Evolutionary conservation across 2,329 filamentous ascomycete genomes (phyloP).

Genomic region (Botrytis aclada): DNA sequence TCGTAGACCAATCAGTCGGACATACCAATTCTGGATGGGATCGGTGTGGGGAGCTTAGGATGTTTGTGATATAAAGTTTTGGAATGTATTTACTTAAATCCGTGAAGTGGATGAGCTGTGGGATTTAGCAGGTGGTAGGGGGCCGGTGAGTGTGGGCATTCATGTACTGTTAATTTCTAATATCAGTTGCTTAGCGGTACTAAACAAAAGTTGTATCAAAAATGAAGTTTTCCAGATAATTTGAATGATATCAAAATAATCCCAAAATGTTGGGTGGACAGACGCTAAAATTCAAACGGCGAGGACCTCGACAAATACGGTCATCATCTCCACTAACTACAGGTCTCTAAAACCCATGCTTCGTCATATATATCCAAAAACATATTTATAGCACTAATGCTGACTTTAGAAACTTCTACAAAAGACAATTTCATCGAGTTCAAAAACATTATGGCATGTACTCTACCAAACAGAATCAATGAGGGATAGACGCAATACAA

Average conservation of each 20-base stretch:
- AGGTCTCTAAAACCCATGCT: not conserved
- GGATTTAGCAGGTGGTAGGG: accelerated
- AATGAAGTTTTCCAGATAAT: not conserved
- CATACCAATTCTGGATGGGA: not conserved
- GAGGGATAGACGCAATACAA: not conserved
- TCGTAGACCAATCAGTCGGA: not conserved
- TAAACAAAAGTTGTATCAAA: not conserved
- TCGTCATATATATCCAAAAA: not conserved
- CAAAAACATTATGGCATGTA: not conserved
- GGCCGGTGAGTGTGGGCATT: not conserved
- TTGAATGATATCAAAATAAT: not conserved
- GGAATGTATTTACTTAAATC: not conserved
- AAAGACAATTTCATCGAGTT: not conserved
- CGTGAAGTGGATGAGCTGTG: not conserved
- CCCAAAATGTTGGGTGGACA: not conserved
- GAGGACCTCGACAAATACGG: not conserved
- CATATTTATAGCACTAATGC: not conserved
- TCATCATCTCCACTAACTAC: not conserved
- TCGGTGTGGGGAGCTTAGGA: not conserved
- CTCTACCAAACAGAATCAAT: not conserved
- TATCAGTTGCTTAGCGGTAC: not conserved
- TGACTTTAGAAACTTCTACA: not conserved
- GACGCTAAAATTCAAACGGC: not conserved
- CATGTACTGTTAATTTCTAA: not conserved
- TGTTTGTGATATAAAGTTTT: not conserved